Evolutionary conservation across 106 monocot species (phyloP).

Genomic region (Platanthera zijinensis): DNA sequence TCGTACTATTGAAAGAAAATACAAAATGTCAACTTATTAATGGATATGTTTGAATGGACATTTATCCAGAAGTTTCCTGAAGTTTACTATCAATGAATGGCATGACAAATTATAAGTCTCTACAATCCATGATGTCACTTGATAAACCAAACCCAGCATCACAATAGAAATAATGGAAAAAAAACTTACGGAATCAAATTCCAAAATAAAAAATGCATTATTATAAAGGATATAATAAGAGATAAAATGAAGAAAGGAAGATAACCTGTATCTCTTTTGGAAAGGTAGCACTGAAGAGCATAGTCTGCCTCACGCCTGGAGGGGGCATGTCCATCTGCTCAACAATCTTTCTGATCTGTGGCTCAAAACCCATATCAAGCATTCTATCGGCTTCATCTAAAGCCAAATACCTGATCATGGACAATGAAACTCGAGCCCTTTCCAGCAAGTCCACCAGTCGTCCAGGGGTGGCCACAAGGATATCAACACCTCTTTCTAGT

Average conservation of each 20-base stretch:
- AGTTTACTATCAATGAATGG: neutral
- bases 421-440: constrained; percentile 41
- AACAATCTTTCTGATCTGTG: constrained; percentile 51
- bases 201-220: neutral
- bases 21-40: neutral
- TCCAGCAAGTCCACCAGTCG: constrained; percentile 48
- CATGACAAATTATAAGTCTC: neutral
- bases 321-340: constrained; percentile 59
- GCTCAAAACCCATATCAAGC: constrained; percentile 67
- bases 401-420: constrained; percentile 44
- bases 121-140: neutral
- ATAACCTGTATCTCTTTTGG: constrained; percentile 52
- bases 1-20: neutral
- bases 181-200: neutral
- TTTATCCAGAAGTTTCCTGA: neutral
- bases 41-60: neutral
- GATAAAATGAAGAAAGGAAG: neutral
- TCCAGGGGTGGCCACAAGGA: constrained; percentile 59
- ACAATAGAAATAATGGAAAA: neutral
- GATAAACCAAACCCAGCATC: neutral
- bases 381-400: constrained; percentile 59
- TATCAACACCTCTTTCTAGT: constrained; percentile 47
- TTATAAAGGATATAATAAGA: too few relatives aligned
- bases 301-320: constrained; percentile 43
- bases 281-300: constrained; percentile 63